Percentiles rank a stretch among this genome's conserved stretches.
These are phyloP conservation scores for Spatholobus suberectus DNA, from an alignment of 306 rosid species.

Conservation along the genomic window DNA sequence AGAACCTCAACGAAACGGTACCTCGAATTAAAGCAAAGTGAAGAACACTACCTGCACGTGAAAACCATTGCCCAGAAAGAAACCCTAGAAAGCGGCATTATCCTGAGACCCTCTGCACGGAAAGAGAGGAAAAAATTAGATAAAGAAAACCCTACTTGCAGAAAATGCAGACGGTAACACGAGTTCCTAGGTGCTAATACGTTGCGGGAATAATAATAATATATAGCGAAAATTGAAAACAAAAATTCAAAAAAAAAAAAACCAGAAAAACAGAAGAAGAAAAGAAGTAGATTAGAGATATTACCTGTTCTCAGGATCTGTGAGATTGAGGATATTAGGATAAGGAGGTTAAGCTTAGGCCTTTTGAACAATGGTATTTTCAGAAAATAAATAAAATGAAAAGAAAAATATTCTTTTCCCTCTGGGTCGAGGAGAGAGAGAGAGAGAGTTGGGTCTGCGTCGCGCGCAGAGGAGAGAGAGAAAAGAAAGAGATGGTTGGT, in stretches of 20 bases:
- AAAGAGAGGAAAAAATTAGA: conserved; percentile 18
- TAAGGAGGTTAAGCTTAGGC: conserved; percentile 17
- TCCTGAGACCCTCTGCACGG: conserved; percentile 55
- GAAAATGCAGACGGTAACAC: conserved; percentile 52
- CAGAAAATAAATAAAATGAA: not conserved
- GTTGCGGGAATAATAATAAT: not conserved
- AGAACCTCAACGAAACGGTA: conserved; percentile 32
- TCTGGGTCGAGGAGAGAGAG: conserved; percentile 41
- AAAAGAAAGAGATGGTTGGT: conserved; percentile 48
- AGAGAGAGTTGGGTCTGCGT: conserved; percentile 51
- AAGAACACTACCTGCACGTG: conserved; percentile 38
- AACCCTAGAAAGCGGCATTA: conserved; percentile 73
- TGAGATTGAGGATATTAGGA: conserved; percentile 38
- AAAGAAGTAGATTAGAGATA: conserved; percentile 45
- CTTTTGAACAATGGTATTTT: conserved; percentile 29
- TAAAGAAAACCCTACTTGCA: conserved; percentile 51
- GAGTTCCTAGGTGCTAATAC: conserved; percentile 28
- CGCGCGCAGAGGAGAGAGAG: conserved; percentile 54
- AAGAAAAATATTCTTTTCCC: conserved; percentile 31
- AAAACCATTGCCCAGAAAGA: conserved; percentile 42
- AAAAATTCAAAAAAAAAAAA: not conserved
- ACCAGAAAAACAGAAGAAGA: conserved; percentile 25
- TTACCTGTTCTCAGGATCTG: conserved; percentile 44
- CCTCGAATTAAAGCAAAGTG: conserved; percentile 36
- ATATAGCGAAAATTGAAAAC: conserved; percentile 19